These are phyloP conservation scores for Annulohypoxylon nitens DNA, from an alignment of 495 filamentous ascomycete genomes.

Conservation along the genomic window DNA sequence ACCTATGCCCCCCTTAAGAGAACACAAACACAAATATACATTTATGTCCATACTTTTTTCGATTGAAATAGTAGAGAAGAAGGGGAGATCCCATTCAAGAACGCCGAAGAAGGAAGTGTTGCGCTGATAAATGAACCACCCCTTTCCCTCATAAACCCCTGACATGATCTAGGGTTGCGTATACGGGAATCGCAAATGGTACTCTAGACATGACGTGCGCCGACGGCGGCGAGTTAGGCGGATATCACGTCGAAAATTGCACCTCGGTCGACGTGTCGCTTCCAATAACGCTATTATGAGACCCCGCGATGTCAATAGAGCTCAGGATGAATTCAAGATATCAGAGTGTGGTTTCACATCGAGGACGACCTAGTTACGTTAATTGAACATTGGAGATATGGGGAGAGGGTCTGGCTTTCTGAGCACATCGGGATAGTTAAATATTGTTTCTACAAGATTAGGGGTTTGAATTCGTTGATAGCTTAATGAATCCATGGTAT, in stretches of 20 bases:
- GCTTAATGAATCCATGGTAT: no score
- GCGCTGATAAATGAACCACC: not conserved
- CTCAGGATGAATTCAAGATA: not conserved
- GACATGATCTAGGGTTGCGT: conserved; percentile 37
- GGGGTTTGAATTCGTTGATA: no score
- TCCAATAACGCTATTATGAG: conserved; percentile 36
- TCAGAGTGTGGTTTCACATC: not conserved
- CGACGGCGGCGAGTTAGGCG: conserved; percentile 43
- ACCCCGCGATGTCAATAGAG: not conserved
- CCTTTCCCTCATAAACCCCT: conserved; percentile 1
- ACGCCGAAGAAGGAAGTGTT: not conserved
- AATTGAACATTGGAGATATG: not conserved
- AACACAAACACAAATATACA: not conserved
- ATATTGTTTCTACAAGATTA: not conserved
- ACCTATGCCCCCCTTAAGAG: not conserved
- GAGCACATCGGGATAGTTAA: not conserved
- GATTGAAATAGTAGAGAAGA: no score
- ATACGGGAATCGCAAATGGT: conserved; percentile 42
- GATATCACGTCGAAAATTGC: conserved; percentile 47
- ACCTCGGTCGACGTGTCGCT: conserved; percentile 35
- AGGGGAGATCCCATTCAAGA: not conserved
- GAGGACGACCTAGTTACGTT: not conserved
- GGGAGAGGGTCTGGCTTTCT: not conserved
- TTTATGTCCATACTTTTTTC: not conserved
- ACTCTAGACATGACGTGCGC: conserved; percentile 28